phyloP scores from a whole-genome alignment of 2,329 filamentous ascomycete species.

The Sarocladium strictum region DNA sequence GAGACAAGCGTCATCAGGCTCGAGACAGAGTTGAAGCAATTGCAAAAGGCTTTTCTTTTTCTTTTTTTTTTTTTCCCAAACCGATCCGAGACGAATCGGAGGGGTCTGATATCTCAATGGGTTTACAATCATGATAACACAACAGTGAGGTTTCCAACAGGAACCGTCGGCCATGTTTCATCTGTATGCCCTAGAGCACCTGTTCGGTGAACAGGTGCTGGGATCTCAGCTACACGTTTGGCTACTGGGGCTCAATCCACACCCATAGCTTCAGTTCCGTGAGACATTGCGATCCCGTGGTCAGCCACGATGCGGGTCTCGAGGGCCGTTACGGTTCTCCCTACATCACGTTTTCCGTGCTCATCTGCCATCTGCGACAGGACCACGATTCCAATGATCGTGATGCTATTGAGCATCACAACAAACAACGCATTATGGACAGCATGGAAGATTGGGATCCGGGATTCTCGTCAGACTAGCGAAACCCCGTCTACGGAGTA shows the following conservation, averaged over 20 bases:
- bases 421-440: conserved; percentile 1
- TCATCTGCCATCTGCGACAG: conserved; percentile 2
- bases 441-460: conserved; percentile 5
- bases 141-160: too few relatives aligned
- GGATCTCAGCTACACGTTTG: conserved; percentile 5
- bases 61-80: too few relatives aligned
- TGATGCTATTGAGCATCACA: neutral
- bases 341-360: neutral
- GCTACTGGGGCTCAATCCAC: neutral
- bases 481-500: neutral
- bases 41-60: too few relatives aligned
- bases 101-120: neutral
- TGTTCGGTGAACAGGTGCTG: neutral
- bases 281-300: conserved; percentile 7
- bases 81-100: neutral
- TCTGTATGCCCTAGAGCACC: too few relatives aligned
- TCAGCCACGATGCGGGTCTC: neutral
- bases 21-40: too few relatives aligned
- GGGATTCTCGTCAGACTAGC: neutral
- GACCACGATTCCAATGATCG: neutral
- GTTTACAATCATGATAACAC: too few relatives aligned
- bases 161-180: neutral
- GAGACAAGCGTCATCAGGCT: too few relatives aligned
- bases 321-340: neutral
- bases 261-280: neutral